These are phyloP conservation scores for Xylogone sp. DNA, from an alignment of 2,329 filamentous ascomycete genomes.

Conservation along the genomic window DNA sequence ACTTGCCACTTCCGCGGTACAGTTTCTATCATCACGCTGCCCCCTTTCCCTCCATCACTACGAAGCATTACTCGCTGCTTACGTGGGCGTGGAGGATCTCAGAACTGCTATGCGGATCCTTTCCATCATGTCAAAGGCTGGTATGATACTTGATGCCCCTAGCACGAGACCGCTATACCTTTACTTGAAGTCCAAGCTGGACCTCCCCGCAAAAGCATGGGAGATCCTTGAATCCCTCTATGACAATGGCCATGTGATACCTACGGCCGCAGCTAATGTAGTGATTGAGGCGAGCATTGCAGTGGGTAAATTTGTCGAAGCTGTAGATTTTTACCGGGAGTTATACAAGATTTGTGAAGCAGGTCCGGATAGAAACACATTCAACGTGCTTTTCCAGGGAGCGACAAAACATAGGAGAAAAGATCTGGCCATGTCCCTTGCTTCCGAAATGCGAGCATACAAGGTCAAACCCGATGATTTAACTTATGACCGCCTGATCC, in stretches of 20 bases:
- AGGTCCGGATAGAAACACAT: slow-evolving; percentile 49
- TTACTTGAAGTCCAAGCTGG: slow-evolving; percentile 45
- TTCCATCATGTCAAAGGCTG: slow-evolving; percentile 67
- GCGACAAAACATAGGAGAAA: slow-evolving; percentile 29
- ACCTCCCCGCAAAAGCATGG: slow-evolving; percentile 46
- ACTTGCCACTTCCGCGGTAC: slow-evolving; percentile 69
- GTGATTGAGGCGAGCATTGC: slow-evolving; percentile 29
- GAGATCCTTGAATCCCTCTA: slow-evolving; percentile 52
- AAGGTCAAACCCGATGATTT: slow-evolving; percentile 48
- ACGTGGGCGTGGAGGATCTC: slow-evolving; percentile 58
- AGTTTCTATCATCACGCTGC: slow-evolving; percentile 56
- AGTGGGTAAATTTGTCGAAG: slow-evolving; percentile 40
- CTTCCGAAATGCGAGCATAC: slow-evolving; percentile 57
- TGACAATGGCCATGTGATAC: slow-evolving; percentile 42
- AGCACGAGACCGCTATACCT: slow-evolving; percentile 62
- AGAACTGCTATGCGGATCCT: slow-evolving; percentile 65
- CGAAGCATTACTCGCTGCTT: slow-evolving; percentile 72
- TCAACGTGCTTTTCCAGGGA: slow-evolving; percentile 55
- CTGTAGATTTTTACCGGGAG: slow-evolving; percentile 57
- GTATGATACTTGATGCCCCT: slow-evolving; percentile 50
- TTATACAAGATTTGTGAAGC: slow-evolving; percentile 46
- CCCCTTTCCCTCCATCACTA: slow-evolving; percentile 68
- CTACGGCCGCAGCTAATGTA: slow-evolving; percentile 45
- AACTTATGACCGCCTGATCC: slow-evolving; percentile 60
- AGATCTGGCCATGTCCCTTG: slow-evolving; percentile 56